Conservation (phyloP, 2,329 filamentous ascomycete species). For the Fonsecaea nubica region DNA sequence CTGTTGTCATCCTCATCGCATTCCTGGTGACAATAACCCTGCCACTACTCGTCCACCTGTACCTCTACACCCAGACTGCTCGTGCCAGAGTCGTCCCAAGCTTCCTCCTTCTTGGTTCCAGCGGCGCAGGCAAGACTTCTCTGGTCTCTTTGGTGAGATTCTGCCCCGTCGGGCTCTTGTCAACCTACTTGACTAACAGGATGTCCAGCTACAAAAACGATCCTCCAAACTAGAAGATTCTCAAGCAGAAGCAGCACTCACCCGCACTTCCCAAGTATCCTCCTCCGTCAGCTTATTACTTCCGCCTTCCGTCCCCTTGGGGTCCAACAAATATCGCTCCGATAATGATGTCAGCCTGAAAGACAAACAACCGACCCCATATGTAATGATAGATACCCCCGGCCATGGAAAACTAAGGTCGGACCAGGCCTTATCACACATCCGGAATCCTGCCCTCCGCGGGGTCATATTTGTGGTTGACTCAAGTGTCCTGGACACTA, state of each 20-base stretch:
- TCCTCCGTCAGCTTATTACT: slow-evolving; percentile 64
- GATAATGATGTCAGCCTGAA: slow-evolving; percentile 71
- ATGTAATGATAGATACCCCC: slow-evolving; percentile 73
- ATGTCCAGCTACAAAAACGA: slow-evolving; percentile 50
- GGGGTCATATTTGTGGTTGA: slow-evolving; percentile 91
- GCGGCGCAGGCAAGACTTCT: slow-evolving; percentile 84
- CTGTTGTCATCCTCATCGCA: slow-evolving; percentile 66
- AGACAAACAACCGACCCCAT: slow-evolving; percentile 49
- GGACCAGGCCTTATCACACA: slow-evolving; percentile 64
- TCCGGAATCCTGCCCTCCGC: slow-evolving; percentile 57
- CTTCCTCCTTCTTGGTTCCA: slow-evolving; percentile 81
- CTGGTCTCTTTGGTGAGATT: slow-evolving; percentile 74
- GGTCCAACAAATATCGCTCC: slow-evolving; percentile 69
- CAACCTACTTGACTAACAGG: slow-evolving; percentile 20
- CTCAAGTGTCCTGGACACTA: slow-evolving; percentile 66
- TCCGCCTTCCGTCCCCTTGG: slow-evolving; percentile 58
- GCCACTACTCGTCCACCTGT: slow-evolving; percentile 77
- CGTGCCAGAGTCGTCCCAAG: slow-evolving; percentile 72
- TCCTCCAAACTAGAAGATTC: slow-evolving; percentile 56
- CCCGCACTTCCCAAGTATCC: slow-evolving; percentile 69
- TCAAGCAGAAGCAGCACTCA: slow-evolving; percentile 62
- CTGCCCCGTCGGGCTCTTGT: slow-evolving; percentile 14
- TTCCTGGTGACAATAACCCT: slow-evolving; percentile 72
- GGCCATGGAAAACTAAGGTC: slow-evolving; percentile 93
- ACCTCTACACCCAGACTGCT: slow-evolving; percentile 71